Conservation (phyloP, 2,329 filamentous ascomycete genomes). For the Ophiobolus disseminans region DNA sequence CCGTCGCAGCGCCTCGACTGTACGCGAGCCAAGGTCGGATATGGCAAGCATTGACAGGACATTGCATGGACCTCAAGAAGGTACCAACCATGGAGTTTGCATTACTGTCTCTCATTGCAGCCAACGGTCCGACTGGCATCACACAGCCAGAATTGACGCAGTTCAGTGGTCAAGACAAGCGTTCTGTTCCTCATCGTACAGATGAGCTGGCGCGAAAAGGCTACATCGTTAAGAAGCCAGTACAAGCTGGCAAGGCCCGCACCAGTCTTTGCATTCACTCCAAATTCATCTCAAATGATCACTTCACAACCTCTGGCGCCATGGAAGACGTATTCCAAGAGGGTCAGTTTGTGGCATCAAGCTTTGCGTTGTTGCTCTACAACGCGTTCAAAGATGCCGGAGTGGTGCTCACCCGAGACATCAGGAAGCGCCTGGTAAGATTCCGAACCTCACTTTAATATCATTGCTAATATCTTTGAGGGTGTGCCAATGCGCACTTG, state of each 20-base stretch:
- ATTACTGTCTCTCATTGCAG: conserved; percentile 65
- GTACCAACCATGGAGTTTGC: conserved; percentile 63
- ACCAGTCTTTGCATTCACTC: conserved; percentile 65
- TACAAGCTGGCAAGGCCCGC: conserved; percentile 52
- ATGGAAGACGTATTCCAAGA: conserved; percentile 45
- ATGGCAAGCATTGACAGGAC: conserved; percentile 67
- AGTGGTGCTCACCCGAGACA: conserved; percentile 61
- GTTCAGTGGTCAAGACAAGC: conserved; percentile 68
- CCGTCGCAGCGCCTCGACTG: conserved; percentile 34
- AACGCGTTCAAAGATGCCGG: conserved; percentile 57
- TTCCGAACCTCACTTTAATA: not conserved
- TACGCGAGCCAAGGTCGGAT: conserved; percentile 62
- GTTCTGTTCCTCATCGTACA: conserved; percentile 68
- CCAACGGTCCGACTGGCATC: conserved; percentile 61
- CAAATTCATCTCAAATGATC: conserved; percentile 54
- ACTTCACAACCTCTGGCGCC: conserved; percentile 34
- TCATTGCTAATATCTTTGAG: conserved; percentile 28
- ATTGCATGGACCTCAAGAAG: conserved; percentile 62
- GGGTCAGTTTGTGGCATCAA: conserved; percentile 56
- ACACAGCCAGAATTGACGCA: conserved; percentile 63
- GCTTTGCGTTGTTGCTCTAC: conserved; percentile 58
- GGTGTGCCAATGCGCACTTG: conserved; percentile 43
- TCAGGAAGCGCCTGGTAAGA: conserved; percentile 58
- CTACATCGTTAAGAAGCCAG: conserved; percentile 64
- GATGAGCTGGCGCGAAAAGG: conserved; percentile 63